Conservation (phyloP, 305 asterid genomes). For the Stenogyne calaminthoides region DNA sequence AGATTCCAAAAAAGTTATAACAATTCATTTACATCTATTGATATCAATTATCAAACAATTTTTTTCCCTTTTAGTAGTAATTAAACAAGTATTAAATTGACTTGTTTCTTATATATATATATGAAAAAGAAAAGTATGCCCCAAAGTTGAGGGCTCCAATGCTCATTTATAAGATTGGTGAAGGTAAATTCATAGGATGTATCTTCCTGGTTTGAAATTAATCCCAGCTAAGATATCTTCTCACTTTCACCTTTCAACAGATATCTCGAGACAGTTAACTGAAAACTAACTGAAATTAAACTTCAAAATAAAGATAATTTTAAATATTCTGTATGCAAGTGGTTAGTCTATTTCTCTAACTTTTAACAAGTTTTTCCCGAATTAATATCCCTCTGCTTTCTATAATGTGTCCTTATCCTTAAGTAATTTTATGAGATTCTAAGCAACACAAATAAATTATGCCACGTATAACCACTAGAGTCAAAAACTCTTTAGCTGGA, state of each 20-base stretch:
- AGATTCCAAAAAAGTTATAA: not conserved
- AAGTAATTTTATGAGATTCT: not conserved
- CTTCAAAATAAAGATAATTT: not conserved
- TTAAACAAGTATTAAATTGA: not conserved
- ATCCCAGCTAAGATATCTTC: not conserved
- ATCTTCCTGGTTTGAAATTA: not conserved
- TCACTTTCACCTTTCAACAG: not conserved
- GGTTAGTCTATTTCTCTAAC: not conserved
- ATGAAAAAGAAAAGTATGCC: too few relatives aligned
- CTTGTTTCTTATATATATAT: too few relatives aligned
- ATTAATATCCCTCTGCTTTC: not conserved
- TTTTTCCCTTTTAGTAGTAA: too few relatives aligned
- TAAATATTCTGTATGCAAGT: not conserved
- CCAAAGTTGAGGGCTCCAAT: too few relatives aligned
- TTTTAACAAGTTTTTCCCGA: not conserved
- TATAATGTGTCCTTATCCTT: not conserved
- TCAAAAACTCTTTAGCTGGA: not conserved
- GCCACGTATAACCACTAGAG: not conserved
- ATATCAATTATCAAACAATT: not conserved
- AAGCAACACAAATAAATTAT: not conserved
- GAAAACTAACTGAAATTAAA: not conserved
- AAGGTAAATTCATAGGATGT: not conserved
- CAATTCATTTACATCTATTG: not conserved
- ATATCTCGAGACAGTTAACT: not conserved
- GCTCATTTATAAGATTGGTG: too few relatives aligned